phyloP scores from a whole-genome alignment of 495 filamentous ascomycete species.

The Penicillium lividum region DNA sequence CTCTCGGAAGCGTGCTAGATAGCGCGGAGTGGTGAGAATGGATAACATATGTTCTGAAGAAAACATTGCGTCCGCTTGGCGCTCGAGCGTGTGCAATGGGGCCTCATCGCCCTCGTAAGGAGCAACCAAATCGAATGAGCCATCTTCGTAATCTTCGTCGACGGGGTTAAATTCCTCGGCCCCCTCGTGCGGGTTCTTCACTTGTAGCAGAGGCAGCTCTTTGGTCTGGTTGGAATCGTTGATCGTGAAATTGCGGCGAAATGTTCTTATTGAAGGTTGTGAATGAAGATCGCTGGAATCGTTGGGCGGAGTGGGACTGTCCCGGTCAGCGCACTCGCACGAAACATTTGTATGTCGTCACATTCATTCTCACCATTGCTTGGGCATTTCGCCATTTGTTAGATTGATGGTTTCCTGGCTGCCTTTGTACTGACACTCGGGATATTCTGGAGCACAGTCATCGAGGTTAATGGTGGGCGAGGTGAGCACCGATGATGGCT shows the following conservation, averaged over 20 bases:
- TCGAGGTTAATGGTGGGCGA: conserved; percentile 17
- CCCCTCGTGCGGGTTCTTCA: conserved; percentile 32
- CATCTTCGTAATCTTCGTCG: conserved; percentile 23
- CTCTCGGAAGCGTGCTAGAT: conserved; percentile 61
- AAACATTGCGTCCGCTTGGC: conserved; percentile 62
- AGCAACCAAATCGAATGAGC: conserved; percentile 36
- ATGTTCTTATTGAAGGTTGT: conserved; percentile 24
- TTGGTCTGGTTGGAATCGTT: conserved; percentile 15
- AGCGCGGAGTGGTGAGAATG: conserved; percentile 61
- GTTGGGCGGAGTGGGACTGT: conserved; percentile 11
- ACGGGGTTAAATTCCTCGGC: conserved; percentile 33
- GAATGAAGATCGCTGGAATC: conserved; percentile 13
- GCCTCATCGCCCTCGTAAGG: conserved; percentile 24
- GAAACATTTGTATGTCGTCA: background rate
- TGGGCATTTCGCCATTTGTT: background rate
- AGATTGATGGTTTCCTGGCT: background rate
- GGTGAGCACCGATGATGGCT: conserved; percentile 9
- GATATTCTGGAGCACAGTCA: conserved; percentile 11
- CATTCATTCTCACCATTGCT: conserved; percentile 13
- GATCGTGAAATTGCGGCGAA: conserved; percentile 27
- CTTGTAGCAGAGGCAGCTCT: conserved; percentile 31
- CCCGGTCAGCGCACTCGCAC: conserved; percentile 1
- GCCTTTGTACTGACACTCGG: conserved; percentile 5
- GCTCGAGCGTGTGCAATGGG: conserved; percentile 51
- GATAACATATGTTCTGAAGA: conserved; percentile 60